Conservation (phyloP, 2,329 filamentous ascomycete species). For the Diaporthe vaccinii region DNA sequence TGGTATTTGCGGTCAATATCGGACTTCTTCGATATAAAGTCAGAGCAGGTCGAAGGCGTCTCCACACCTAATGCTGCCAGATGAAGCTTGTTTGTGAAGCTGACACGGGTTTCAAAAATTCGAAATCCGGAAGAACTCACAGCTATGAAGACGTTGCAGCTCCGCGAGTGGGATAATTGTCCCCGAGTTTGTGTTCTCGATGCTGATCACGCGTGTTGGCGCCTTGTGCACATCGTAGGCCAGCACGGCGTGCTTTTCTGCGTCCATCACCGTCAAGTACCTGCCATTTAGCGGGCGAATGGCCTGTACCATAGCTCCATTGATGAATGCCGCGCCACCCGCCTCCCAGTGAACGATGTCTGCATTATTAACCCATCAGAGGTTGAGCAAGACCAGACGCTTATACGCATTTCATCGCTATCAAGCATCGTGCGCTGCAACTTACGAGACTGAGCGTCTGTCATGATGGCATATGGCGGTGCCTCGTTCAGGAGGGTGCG, state of each 20-base stretch:
- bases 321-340: conserved; percentile 71
- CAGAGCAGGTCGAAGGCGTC: background rate
- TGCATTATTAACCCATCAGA: conserved; percentile 51
- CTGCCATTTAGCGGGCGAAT: conserved; percentile 53
- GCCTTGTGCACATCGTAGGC: conserved; percentile 59
- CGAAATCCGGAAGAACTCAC: background rate
- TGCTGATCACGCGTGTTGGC: conserved; percentile 56
- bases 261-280: conserved; percentile 59
- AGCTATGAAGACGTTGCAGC: background rate
- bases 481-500: conserved; percentile 74
- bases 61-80: background rate
- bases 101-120: too few relatives aligned
- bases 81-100: too few relatives aligned
- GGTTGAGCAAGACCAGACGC: background rate
- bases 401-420: background rate
- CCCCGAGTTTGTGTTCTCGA: conserved; percentile 54
- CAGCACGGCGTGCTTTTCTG: conserved; percentile 50
- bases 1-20: background rate
- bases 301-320: conserved; percentile 72
- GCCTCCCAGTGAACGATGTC: conserved; percentile 76
- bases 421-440: background rate
- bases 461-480: conserved; percentile 79
- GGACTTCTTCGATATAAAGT: accelerated
- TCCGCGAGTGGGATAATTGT: conserved; percentile 20
- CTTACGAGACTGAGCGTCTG: conserved; percentile 62